Conservation (phyloP, 441 rosid genomes). For the Arabidopsis hybrid region DNA sequence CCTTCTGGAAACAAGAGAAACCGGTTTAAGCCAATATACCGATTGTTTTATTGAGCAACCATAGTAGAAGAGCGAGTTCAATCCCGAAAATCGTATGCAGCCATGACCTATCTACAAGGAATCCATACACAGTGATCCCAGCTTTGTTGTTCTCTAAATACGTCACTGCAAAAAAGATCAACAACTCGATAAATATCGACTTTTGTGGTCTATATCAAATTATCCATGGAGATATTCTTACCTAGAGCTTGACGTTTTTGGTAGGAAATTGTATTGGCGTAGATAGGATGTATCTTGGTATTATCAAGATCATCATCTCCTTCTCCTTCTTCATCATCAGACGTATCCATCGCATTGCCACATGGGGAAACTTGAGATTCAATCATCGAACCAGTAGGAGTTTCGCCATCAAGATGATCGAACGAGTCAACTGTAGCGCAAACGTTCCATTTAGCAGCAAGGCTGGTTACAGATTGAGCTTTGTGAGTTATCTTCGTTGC, state of each 20-base stretch:
- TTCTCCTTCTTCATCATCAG: slow-evolving; percentile 80
- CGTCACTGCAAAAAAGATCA: slow-evolving; percentile 60
- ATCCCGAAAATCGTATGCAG: slow-evolving; percentile 82
- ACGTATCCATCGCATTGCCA: slow-evolving; percentile 46
- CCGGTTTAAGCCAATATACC: slow-evolving; percentile 48
- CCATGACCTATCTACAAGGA: slow-evolving; percentile 85
- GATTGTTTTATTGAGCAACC: slow-evolving; percentile 91
- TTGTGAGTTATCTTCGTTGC: slow-evolving; percentile 90
- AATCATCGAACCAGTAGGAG: slow-evolving; percentile 50
- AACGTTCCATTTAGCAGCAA: slow-evolving; percentile 90
- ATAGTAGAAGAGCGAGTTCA: slow-evolving; percentile 80
- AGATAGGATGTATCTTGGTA: slow-evolving; percentile 63
- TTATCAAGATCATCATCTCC: slow-evolving; percentile 72
- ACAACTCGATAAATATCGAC: not conserved
- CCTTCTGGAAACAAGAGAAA: slow-evolving; percentile 2
- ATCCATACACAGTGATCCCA: slow-evolving; percentile 88
- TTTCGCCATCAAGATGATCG: slow-evolving; percentile 71
- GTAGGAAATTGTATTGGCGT: slow-evolving; percentile 74
- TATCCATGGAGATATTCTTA: slow-evolving; percentile 30
- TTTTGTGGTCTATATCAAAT: not conserved
- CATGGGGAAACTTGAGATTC: slow-evolving; percentile 42
- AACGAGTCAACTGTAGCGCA: slow-evolving; percentile 83
- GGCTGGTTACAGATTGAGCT: slow-evolving; percentile 83
- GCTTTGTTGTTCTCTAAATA: slow-evolving; percentile 85
- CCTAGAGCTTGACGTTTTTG: slow-evolving; percentile 94